Evolutionary conservation across 345 rosid species (phyloP).

Genomic region (Corymbia maculata): DNA sequence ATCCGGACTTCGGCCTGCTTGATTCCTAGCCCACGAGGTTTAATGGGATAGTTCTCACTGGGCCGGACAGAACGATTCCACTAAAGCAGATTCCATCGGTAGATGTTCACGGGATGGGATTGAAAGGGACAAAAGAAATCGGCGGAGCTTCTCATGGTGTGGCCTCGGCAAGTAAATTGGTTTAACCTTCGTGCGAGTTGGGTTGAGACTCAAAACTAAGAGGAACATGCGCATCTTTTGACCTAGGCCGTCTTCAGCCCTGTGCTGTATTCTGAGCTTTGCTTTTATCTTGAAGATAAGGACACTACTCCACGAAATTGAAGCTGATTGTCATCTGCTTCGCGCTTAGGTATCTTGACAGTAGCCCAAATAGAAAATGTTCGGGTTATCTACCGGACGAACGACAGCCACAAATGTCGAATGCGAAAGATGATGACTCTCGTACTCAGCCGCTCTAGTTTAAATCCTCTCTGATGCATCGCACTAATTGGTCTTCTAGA

Average conservation of each 20-base stretch:
- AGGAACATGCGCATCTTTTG: background rate
- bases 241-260: background rate
- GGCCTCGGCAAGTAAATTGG: background rate
- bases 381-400: background rate
- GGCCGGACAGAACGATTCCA: background rate
- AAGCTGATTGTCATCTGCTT: background rate
- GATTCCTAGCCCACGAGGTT: background rate
- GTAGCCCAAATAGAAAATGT: background rate
- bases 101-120: background rate
- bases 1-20: background rate
- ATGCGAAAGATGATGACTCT: background rate
- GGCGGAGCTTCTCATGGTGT: fast-evolving
- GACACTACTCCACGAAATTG: background rate
- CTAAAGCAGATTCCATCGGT: background rate
- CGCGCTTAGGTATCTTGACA: background rate
- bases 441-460: background rate
- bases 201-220: background rate
- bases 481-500: background rate
- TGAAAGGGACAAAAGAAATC: background rate
- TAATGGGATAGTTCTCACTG: background rate
- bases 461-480: background rate
- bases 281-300: background rate
- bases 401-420: background rate
- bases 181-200: background rate
- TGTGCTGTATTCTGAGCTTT: background rate